These are phyloP conservation scores for Hypoxylon sp. DNA, from an alignment of 2,329 filamentous ascomycete species.

Conservation along the genomic window DNA sequence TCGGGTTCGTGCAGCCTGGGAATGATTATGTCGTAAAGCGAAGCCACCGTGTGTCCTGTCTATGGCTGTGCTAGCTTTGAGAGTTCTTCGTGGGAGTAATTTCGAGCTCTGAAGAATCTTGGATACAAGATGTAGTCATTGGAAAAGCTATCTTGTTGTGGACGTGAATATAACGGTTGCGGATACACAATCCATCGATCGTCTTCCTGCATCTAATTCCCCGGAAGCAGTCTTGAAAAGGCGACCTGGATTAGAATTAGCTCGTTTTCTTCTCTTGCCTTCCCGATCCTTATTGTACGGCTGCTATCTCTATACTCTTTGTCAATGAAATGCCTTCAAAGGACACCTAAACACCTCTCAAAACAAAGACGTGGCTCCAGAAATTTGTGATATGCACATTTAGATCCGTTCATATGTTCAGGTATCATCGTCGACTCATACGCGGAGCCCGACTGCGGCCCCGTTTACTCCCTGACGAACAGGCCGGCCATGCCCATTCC, in stretches of 20 bases:
- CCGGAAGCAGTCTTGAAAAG: conserved; percentile 15
- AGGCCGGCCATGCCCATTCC: conserved; percentile 82
- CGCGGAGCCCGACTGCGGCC: background rate
- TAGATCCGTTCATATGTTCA: background rate
- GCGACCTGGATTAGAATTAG: conserved; percentile 12
- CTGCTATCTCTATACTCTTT: background rate
- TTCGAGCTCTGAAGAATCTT: background rate
- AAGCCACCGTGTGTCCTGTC: background rate
- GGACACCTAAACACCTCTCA: background rate
- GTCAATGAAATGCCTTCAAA: conserved; percentile 2
- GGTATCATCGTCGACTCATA: conserved; percentile 1
- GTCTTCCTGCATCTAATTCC: background rate
- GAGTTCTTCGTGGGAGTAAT: background rate
- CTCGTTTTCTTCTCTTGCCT: background rate
- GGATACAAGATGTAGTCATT: background rate
- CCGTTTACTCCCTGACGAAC: conserved; percentile 71
- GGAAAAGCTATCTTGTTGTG: background rate
- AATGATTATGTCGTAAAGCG: background rate
- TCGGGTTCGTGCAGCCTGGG: background rate
- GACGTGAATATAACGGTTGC: background rate
- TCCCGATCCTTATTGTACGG: background rate
- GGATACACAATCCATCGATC: background rate
- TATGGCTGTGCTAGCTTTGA: background rate
- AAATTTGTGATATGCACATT: background rate
- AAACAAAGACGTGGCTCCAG: conserved; percentile 11